Conservation (phyloP, 2,329 filamentous ascomycete species). For the Rugonectria rugulosa region DNA sequence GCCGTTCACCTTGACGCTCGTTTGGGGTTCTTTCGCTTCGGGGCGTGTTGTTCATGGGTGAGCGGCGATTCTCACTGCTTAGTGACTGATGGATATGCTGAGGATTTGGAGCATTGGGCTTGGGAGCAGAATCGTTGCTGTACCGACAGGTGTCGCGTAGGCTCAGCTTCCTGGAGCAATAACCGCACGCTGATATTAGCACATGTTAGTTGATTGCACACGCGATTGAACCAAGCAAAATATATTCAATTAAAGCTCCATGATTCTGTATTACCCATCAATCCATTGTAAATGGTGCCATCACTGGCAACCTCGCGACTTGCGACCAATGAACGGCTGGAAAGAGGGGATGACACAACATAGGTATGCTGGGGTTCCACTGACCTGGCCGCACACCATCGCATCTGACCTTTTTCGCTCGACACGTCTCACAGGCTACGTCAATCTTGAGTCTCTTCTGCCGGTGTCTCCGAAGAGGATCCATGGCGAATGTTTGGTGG, state of each 20-base stretch:
- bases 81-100: not conserved
- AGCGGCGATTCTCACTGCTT: not conserved
- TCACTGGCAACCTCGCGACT: too few relatives aligned
- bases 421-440: slow-evolving; percentile 52
- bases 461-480: not conserved
- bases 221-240: too few relatives aligned
- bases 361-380: not conserved
- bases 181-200: slow-evolving; percentile 40
- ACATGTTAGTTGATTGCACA: not conserved
- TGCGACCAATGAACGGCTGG: too few relatives aligned
- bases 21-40: not conserved
- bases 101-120: not conserved
- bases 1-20: not conserved
- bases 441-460: slow-evolving; percentile 53
- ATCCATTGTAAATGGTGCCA: too few relatives aligned
- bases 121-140: slow-evolving; percentile 20
- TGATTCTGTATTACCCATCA: too few relatives aligned
- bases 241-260: too few relatives aligned
- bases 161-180: slow-evolving; percentile 41
- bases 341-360: not conserved
- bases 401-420: slow-evolving; percentile 51
- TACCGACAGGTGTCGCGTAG: slow-evolving; percentile 42
- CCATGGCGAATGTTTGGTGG: slow-evolving; percentile 20
- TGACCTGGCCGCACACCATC: slow-evolving; percentile 50
- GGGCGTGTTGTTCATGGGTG: not conserved